These are phyloP conservation scores for Tolypocladium cylindrosporum DNA, from an alignment of 2,329 filamentous ascomycete species.

Conservation along the genomic window DNA sequence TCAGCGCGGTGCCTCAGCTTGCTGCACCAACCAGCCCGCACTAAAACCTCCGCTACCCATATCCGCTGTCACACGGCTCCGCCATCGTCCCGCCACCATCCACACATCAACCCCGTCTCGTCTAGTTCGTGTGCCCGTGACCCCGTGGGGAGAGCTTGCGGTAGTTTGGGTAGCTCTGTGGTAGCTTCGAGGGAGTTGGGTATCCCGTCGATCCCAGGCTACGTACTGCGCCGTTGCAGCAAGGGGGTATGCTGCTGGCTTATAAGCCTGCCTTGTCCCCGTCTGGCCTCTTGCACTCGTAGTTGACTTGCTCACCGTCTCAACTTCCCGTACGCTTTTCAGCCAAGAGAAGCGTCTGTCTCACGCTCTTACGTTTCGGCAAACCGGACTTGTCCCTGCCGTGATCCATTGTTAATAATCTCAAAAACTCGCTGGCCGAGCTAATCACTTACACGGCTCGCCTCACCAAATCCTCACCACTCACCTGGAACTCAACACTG, in stretches of 20 bases:
- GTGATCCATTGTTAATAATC: background rate
- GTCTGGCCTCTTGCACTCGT: background rate
- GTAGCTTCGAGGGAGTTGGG: background rate
- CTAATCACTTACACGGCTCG: background rate
- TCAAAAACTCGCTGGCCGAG: background rate
- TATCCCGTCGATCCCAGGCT: background rate
- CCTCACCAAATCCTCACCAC: background rate
- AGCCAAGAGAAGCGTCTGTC: background rate
- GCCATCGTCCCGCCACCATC: background rate
- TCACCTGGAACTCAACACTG: background rate
- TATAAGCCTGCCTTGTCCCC: background rate
- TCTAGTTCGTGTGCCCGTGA: background rate
- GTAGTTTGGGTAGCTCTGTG: background rate
- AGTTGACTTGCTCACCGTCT: background rate
- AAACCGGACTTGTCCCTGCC: background rate
- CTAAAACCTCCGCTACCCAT: background rate
- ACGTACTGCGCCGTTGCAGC: background rate
- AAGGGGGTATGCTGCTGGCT: background rate
- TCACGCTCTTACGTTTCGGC: background rate
- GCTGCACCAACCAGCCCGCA: background rate
- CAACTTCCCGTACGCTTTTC: background rate
- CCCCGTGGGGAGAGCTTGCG: background rate
- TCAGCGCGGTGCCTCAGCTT: background rate
- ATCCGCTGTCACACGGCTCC: background rate
- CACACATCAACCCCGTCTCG: background rate